Evolutionary conservation across 148 eudicot species (phyloP).

Genomic region (Agrostemma githago): DNA sequence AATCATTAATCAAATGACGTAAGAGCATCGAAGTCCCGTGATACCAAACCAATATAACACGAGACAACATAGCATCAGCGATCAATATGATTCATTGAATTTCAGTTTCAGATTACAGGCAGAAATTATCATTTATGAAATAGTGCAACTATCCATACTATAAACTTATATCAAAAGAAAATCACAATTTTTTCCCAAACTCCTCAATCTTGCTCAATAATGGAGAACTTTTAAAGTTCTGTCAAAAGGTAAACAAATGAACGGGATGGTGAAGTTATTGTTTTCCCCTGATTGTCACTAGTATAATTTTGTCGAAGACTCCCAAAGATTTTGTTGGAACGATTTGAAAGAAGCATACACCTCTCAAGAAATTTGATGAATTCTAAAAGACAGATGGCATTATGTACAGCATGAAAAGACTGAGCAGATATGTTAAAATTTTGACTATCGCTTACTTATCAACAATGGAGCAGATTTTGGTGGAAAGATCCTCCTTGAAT

Average conservation of each 20-base stretch:
- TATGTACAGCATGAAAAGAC: background rate
- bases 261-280: too few relatives aligned
- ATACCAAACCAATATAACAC: background rate
- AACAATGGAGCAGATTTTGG: slow-evolving; percentile 93
- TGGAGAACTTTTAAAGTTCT: background rate
- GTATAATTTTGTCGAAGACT: background rate
- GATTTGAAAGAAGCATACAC: background rate
- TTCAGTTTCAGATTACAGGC: background rate
- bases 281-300: background rate
- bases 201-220: background rate
- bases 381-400: slow-evolving; percentile 5
- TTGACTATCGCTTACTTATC: slow-evolving; percentile 62
- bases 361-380: background rate
- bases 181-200: background rate
- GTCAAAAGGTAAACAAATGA: background rate
- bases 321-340: background rate
- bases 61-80: background rate
- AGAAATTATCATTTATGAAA: background rate
- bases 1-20: slow-evolving; percentile 2
- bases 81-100: background rate
- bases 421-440: background rate
- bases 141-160: background rate
- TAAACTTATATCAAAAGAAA: background rate
- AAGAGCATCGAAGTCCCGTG: background rate
- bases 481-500: slow-evolving; percentile 87